Evolutionary conservation across 1,284 basidiomycete genomes (phyloP).

Genomic region (Pisolithus thermaeus): DNA sequence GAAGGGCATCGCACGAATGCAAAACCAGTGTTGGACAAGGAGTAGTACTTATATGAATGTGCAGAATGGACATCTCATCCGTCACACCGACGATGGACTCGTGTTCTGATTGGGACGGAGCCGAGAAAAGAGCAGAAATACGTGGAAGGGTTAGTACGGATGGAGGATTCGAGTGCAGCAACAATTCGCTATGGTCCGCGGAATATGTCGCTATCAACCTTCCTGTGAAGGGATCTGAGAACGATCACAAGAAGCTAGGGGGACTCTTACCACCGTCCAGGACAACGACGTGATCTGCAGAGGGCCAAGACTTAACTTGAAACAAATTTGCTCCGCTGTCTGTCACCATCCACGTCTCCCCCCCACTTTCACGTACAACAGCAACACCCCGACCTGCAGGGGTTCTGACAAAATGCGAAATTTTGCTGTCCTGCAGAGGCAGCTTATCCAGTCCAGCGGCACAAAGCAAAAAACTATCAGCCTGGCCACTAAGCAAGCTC

Average conservation of each 20-base stretch:
- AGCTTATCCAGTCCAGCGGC: constrained; percentile 35
- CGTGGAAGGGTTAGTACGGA: constrained; percentile 44
- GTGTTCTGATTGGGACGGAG: constrained; percentile 44
- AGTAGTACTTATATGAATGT: constrained; percentile 37
- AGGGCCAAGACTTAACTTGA: constrained; percentile 42
- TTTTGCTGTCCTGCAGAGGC: constrained; percentile 43
- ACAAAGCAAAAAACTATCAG: constrained; percentile 42
- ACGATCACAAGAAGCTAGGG: not conserved
- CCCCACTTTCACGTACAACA: constrained; percentile 50
- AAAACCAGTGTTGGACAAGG: constrained; percentile 34
- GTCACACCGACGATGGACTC: constrained; percentile 61
- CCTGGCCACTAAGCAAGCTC: constrained; percentile 55
- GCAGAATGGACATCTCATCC: constrained; percentile 46
- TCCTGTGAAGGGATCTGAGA: constrained; percentile 16
- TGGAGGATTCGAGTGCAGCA: constrained; percentile 43
- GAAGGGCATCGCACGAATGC: constrained; percentile 42
- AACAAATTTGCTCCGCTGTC: constrained; percentile 41
- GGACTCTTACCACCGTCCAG: constrained; percentile 49
- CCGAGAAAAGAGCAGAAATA: constrained; percentile 56
- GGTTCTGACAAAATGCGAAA: constrained; percentile 63
- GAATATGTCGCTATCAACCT: constrained; percentile 34
- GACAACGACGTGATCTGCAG: constrained; percentile 59
- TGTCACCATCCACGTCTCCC: constrained; percentile 58
- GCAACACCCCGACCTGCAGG: constrained; percentile 71
- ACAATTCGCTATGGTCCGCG: constrained; percentile 36